These are phyloP conservation scores for Cenococcum geophilum DNA, from an alignment of 495 filamentous ascomycete species.

Conservation along the genomic window DNA sequence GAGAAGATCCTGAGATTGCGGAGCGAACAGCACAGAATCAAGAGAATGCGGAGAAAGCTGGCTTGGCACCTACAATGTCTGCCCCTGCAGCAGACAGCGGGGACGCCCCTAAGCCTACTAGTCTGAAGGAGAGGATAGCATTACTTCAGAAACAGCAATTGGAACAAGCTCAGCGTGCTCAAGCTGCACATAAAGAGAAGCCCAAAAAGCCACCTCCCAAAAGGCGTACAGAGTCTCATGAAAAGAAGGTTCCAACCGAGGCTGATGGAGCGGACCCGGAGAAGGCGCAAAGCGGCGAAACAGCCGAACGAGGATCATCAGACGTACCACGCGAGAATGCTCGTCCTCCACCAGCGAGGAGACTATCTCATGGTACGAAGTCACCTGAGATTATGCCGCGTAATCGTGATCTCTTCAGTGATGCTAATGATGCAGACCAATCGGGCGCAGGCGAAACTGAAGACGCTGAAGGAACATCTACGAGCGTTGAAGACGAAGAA, in stretches of 20 bases:
- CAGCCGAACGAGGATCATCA: conserved; percentile 29
- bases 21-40: conserved; percentile 51
- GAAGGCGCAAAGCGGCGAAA: conserved; percentile 25
- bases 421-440: conserved; percentile 86
- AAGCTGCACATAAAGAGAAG: conserved; percentile 78
- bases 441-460: conserved; percentile 82
- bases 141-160: conserved; percentile 88
- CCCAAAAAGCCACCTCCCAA: conserved; percentile 67
- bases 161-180: conserved; percentile 75
- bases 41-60: conserved; percentile 54
- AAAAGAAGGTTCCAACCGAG: conserved; percentile 16
- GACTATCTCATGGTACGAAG: conserved; percentile 44
- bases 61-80: conserved; percentile 45
- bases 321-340: conserved; percentile 52
- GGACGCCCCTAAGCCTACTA: conserved; percentile 82
- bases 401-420: conserved; percentile 54
- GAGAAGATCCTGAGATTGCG: conserved; percentile 79
- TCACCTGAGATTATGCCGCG: conserved; percentile 47
- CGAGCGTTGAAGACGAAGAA: conserved; percentile 68
- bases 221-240: conserved; percentile 60
- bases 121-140: conserved; percentile 89
- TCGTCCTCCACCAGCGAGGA: conserved; percentile 33
- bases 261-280: conserved; percentile 28
- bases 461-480: conserved; percentile 68
- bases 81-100: conserved; percentile 49